These are phyloP conservation scores for Alternaria arborescens DNA, from an alignment of 2,329 filamentous ascomycete species.

Conservation along the genomic window DNA sequence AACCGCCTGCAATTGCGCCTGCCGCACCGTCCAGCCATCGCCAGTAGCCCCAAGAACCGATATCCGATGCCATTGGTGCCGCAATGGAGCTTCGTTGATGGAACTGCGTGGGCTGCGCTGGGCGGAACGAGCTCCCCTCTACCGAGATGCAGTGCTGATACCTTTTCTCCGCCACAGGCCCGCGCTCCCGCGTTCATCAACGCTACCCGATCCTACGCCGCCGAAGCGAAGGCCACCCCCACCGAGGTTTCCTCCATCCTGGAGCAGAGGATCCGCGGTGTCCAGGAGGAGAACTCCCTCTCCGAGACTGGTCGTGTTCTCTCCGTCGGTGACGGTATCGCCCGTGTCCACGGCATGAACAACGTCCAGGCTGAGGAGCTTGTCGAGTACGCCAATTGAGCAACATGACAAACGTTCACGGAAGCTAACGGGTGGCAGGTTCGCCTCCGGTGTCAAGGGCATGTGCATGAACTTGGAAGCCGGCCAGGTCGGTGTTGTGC, in stretches of 20 bases:
- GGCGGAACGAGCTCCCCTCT: slow-evolving; percentile 44
- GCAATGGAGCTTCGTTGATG: slow-evolving; percentile 49
- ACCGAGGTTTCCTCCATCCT: slow-evolving; percentile 99
- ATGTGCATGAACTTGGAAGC: slow-evolving; percentile 99
- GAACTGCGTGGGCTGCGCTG: slow-evolving; percentile 53
- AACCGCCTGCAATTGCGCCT: slow-evolving; percentile 53
- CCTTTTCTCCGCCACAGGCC: slow-evolving; percentile 68
- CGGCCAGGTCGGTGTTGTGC: slow-evolving; percentile 99
- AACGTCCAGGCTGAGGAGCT: slow-evolving; percentile 99
- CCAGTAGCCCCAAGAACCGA: slow-evolving; percentile 45
- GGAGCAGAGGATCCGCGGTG: slow-evolving; percentile 98
- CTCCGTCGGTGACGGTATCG: slow-evolving; percentile 99
- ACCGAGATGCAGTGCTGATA: slow-evolving; percentile 55
- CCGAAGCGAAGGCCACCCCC: slow-evolving; percentile 91
- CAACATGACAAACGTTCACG: slow-evolving; percentile 15
- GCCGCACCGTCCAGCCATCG: slow-evolving; percentile 45
- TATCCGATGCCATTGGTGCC: slow-evolving; percentile 46
- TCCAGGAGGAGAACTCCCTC: slow-evolving; percentile 94
- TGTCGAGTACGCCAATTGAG: slow-evolving; percentile 81
- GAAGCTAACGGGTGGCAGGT: slow-evolving; percentile 66
- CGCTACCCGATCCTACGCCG: slow-evolving; percentile 84
- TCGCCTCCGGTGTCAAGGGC: slow-evolving; percentile 99
- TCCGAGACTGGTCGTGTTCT: slow-evolving; percentile 99
- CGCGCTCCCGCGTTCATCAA: slow-evolving; percentile 84
- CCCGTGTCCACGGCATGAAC: slow-evolving; percentile 99